Conservation (phyloP, 495 filamentous ascomycete species). For the Podospora pseudopauciseta region DNA sequence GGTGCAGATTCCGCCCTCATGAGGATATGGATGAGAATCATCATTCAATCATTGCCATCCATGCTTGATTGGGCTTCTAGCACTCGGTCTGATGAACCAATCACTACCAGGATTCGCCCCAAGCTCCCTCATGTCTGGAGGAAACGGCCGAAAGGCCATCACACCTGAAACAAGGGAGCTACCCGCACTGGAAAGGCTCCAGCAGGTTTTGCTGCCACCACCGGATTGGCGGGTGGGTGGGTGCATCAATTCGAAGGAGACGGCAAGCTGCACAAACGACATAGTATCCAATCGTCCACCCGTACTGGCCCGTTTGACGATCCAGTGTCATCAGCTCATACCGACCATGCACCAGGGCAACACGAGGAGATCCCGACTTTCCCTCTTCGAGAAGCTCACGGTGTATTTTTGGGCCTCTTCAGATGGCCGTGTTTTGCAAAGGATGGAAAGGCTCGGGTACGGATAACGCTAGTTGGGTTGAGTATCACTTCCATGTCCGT, state of each 20-base stretch:
- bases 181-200: conserved; percentile 18
- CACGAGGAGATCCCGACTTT: conserved; percentile 26
- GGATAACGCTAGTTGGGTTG: neutral
- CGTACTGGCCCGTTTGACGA: conserved; percentile 18
- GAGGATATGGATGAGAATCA: conserved; percentile 5
- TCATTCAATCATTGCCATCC: neutral
- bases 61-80: conserved; percentile 9
- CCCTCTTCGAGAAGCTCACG: conserved; percentile 15
- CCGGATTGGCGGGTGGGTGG: conserved; percentile 31
- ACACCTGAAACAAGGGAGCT: conserved; percentile 36
- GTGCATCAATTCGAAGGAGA: conserved; percentile 32
- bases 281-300: conserved; percentile 24
- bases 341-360: conserved; percentile 29
- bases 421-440: neutral
- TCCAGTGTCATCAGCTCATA: conserved; percentile 26
- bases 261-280: conserved; percentile 41
- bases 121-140: conserved; percentile 13
- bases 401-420: conserved; percentile 16
- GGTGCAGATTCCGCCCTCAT: conserved; percentile 4
- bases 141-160: conserved; percentile 37
- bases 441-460: conserved; percentile 10
- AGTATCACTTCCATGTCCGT: conserved; percentile 6
- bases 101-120: conserved; percentile 14
- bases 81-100: conserved; percentile 20
- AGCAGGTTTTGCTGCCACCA: conserved; percentile 15